Evolutionary conservation across 2,329 filamentous ascomycete species (phyloP).

Genomic region (Sporothrix dimorphospora): DNA sequence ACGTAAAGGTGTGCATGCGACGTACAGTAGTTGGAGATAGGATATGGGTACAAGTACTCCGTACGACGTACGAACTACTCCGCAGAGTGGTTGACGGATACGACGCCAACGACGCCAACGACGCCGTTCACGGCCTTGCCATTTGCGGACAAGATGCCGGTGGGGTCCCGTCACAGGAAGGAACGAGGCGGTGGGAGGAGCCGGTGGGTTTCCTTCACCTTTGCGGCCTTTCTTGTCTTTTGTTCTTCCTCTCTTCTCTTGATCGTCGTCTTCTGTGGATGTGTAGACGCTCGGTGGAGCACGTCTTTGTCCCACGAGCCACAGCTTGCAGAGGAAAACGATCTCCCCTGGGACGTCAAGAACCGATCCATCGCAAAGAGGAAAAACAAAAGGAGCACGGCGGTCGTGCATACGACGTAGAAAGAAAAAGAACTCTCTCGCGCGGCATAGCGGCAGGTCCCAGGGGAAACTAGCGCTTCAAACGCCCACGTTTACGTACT

Average conservation of each 20-base stretch:
- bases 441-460: not conserved
- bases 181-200: not conserved
- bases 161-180: not conserved
- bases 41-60: no score
- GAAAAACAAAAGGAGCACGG: not conserved
- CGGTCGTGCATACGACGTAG: no score
- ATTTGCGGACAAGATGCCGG: constrained; percentile 11
- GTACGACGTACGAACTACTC: no score
- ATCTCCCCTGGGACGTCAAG: not conserved
- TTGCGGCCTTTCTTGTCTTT: not conserved
- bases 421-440: not conserved
- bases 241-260: not conserved
- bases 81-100: not conserved
- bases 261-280: not conserved
- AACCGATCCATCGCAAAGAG: not conserved
- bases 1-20: no score
- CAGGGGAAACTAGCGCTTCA: not conserved
- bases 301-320: not conserved
- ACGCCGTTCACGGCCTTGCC: not conserved
- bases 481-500: not conserved
- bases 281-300: not conserved
- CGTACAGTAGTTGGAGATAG: no score
- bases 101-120: no score
- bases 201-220: not conserved
- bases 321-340: not conserved